Evolutionary conservation across 345 rosid genomes (phyloP), one percentile per base, ranked within the genome.

Genomic region (Citrus inodora): DNA sequence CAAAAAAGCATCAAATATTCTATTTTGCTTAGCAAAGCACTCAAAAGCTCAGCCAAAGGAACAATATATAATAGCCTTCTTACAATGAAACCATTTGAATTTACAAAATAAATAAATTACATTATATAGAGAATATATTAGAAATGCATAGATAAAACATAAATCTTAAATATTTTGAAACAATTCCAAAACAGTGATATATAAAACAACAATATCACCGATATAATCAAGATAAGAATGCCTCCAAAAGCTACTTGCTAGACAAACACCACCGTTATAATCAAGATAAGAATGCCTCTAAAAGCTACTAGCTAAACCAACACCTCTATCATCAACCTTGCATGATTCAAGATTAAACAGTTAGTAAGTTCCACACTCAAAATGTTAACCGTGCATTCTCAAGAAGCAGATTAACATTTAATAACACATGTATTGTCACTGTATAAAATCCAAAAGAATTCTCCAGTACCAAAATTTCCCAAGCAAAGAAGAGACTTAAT

Each of bases 11-110:
- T 59, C 7, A 60, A 24, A 58, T 35, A 58, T 59, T 56, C 55
- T 14, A 60, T 22, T 38, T 73, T 35, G 27, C 46, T 32, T 40
- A 59, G 42, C 37, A 73, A 60, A 59, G 42, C 14, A 5, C 2
- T 21, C 40, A 27, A 73, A 72, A 56, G 75, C 63, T 56, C 46
- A 22, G 10, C 37, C n/a, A 72, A 72, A 55, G 67, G 46, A 74
- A 60, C 17, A 73, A 11, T 37, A 16, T 21, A 27, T 13, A 27
- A 38, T 11, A 73, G 38, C 59, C 9, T 35, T 10, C 19, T 74
- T 74, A 13, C 27, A 6, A 25, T 25, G 56, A 56, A 56, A 40
- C 46, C 68, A 25, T 37, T 38, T 30, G 3, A 61, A 73, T 37
- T 42, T 9, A 11, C 4, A 22, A 61, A 71, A 22, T 2, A 17